Evolutionary conservation across 768 basidiomycete species (phyloP).

Genomic region (Lactarius hatsudake): DNA sequence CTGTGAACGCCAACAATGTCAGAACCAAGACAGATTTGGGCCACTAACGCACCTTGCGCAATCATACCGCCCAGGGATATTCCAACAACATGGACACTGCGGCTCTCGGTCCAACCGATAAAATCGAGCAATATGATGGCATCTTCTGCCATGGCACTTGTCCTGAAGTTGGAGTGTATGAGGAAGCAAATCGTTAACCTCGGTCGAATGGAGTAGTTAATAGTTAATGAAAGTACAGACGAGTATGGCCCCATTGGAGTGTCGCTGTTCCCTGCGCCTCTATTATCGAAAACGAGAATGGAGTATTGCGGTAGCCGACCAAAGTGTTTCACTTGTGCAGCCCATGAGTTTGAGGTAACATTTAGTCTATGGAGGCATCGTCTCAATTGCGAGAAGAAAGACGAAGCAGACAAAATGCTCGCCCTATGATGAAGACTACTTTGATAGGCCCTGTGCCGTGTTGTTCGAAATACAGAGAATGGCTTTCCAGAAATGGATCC

Average conservation of each 20-base stretch:
- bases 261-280: conserved; percentile 76
- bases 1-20: conserved; percentile 37
- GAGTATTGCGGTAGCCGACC: conserved; percentile 50
- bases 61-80: conserved; percentile 84
- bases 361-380: conserved; percentile 48
- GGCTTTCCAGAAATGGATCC: conserved; percentile 51
- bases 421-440: conserved; percentile 78
- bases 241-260: conserved; percentile 74
- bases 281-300: conserved; percentile 77
- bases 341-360: conserved; percentile 62
- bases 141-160: conserved; percentile 78
- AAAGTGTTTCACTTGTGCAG: conserved; percentile 63
- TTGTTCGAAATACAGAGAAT: conserved; percentile 76
- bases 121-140: conserved; percentile 62
- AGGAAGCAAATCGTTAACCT: background rate
- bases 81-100: conserved; percentile 68
- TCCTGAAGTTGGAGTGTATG: conserved; percentile 41
- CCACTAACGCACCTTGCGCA: conserved; percentile 54
- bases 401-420: background rate
- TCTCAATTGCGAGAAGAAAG: background rate
- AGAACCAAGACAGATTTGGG: background rate
- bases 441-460: conserved; percentile 63
- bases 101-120: conserved; percentile 65
- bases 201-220: conserved; percentile 10
- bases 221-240: conserved; percentile 40